phyloP scores from a whole-genome alignment of 768 basidiomycete species.

The Termitomyces sp. region DNA sequence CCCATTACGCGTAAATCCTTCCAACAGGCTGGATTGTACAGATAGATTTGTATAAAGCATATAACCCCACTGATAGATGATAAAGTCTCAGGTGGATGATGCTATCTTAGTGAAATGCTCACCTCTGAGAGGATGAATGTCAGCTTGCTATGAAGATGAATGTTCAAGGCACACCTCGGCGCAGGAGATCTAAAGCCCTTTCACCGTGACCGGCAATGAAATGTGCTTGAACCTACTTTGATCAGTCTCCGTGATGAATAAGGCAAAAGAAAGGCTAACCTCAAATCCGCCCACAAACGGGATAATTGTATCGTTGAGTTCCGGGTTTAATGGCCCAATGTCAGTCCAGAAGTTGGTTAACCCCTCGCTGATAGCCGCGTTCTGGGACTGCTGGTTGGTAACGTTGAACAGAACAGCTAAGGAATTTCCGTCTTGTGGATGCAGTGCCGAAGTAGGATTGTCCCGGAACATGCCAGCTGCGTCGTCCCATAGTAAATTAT shows the following conservation, averaged over 20 bases:
- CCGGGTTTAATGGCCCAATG: conserved; percentile 46
- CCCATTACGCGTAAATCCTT: conserved; percentile 48
- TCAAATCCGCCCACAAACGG: conserved; percentile 54
- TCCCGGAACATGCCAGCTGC: conserved; percentile 45
- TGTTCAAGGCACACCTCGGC: conserved; percentile 25
- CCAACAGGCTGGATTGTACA: conserved; percentile 39
- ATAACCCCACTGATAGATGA: conserved; percentile 40
- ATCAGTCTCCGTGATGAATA: not conserved
- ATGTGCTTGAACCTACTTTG: conserved; percentile 46
- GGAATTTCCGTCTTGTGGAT: conserved; percentile 51
- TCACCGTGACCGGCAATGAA: conserved; percentile 45
- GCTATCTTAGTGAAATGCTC: not conserved
- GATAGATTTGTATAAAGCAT: conserved; percentile 47
- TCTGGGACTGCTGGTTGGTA: conserved; percentile 37
- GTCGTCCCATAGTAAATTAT: conserved; percentile 43
- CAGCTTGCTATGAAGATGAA: not conserved
- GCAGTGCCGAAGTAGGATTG: conserved; percentile 39
- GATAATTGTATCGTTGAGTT: conserved; percentile 50
- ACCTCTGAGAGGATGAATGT: conserved; percentile 14
- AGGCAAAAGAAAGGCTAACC: conserved; percentile 23
- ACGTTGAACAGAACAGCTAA: conserved; percentile 47
- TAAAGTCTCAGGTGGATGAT: not conserved
- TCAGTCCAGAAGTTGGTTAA: conserved; percentile 48
- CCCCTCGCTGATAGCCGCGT: conserved; percentile 40
- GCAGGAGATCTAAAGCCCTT: conserved; percentile 44